Base-by-base conservation (phyloP, 306 rosid genomes). In the peach (Prunus persica) region DNA sequence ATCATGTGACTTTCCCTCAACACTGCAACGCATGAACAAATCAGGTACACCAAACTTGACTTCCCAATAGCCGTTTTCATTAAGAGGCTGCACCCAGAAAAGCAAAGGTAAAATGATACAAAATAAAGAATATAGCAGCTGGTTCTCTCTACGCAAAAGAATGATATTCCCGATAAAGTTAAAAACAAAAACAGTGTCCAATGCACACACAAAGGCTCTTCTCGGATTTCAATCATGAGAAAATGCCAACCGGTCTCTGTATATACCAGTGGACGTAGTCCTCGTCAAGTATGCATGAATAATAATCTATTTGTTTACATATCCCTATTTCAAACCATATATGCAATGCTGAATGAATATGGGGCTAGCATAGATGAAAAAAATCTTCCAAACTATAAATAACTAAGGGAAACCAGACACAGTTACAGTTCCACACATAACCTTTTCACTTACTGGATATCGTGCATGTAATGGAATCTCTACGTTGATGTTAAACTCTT, bases 381-480 rank as follows among this genome's bases (percentile, higher is more conserved):
- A 58, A 60, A 60, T 60, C 65, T 76, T 65, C 72, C 22, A 4
- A 16, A 24, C 45, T 49, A 69, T 18, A 3, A 24, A 16, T 57
- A 72, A 2, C 58, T 43, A 34, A 70, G 65, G 54, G 34, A 68
- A 11, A 30, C 10, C 24, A 54, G 15, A 28, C 51, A 65, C 25
- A 28, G 52, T 65, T 62, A 12, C 46, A 79, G 57, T 76, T 67
- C 74, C 19, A 63, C 49, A 45, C 28, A 20, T 6, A 41, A 41
- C 28, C 43, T 11, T 12, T 13, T 76, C 62, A 70, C 84, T 85
- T 86, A 91, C 98, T 22, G 89, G 95, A 83, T 94, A 91, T 78
- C 98, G 86, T 66, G 93, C 92, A 60, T 94, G 97, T 78, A 94
- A 67, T 8, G 98, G 97, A 86, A 91, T 81, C 64, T 86, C 86